phyloP scores from a whole-genome alignment of 345 rosid genomes.

The Brassica nigra region DNA sequence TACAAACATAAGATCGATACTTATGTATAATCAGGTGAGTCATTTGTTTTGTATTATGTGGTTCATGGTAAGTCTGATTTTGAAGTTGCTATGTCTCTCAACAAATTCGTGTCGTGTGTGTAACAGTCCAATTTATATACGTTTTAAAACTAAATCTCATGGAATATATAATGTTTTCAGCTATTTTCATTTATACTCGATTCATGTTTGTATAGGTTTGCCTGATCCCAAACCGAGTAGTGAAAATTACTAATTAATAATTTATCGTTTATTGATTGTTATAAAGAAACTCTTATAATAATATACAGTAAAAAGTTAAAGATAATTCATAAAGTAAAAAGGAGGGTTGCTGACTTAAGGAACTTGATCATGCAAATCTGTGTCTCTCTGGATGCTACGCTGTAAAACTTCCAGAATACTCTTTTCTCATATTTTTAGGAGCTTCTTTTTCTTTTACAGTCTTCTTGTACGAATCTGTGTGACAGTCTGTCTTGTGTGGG shows the following conservation, averaged over 20 bases:
- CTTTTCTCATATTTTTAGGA: constrained; percentile 35
- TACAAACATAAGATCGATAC: not conserved
- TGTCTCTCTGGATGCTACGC: constrained; percentile 27
- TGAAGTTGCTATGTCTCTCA: constrained; percentile 15
- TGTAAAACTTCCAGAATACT: constrained; percentile 4
- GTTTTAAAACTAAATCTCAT: constrained; percentile 1
- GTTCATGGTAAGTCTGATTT: constrained; percentile 25
- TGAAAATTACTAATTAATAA: not conserved
- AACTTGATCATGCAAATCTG: constrained; percentile 20
- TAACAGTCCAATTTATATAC: constrained; percentile 19
- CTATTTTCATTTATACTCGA: not conserved
- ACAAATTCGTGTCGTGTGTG: constrained; percentile 14
- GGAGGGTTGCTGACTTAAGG: constrained; percentile 21
- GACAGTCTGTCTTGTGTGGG: constrained; percentile 31
- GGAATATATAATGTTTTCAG: not conserved
- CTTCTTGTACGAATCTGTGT: constrained; percentile 33
- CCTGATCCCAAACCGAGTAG: not conserved
- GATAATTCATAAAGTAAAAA: constrained; percentile 24
- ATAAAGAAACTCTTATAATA: not conserved
- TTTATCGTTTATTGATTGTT: not conserved
- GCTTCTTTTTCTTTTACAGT: constrained; percentile 38
- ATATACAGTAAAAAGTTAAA: not conserved
- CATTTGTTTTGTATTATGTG: constrained; percentile 28
- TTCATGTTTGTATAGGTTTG: not conserved
- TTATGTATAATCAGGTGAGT: constrained; percentile 7